A percentile compares a stretch with the other conserved stretches of the same genome.
Conservation (phyloP, 2,329 filamentous ascomycete genomes). For the Trichoderma sp. region DNA sequence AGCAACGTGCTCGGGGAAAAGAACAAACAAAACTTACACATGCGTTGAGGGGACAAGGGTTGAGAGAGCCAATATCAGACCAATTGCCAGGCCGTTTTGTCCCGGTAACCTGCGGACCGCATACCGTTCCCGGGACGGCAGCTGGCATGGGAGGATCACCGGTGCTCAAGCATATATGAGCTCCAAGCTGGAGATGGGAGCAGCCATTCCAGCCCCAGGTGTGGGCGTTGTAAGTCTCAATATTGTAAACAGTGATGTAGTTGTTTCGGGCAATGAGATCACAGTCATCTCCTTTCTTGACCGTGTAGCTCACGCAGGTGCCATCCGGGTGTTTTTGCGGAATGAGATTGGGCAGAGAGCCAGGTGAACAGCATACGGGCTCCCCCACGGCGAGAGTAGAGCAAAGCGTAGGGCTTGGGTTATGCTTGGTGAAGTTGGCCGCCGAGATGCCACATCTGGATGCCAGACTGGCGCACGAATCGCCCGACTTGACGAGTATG, state of each 20-base stretch:
- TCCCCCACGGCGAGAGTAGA: constrained; percentile 35
- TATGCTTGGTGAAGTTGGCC: constrained; percentile 35
- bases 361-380: constrained; percentile 39
- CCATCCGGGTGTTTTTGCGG: constrained; percentile 39
- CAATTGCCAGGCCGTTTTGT: too few species aligned
- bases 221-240: background rate
- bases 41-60: too few species aligned
- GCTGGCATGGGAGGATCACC: too few species aligned
- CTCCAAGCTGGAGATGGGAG: too few species aligned
- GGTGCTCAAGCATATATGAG: too few species aligned
- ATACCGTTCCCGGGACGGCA: too few species aligned
- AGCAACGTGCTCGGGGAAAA: too few species aligned
- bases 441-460: constrained; percentile 34
- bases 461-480: constrained; percentile 35
- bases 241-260: background rate
- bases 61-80: too few species aligned
- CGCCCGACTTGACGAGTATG: constrained; percentile 29
- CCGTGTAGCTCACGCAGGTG: constrained; percentile 35
- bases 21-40: too few species aligned
- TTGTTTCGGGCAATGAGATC: constrained; percentile 32
- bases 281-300: constrained; percentile 37
- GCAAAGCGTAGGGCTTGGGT: constrained; percentile 35
- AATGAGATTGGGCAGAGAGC: constrained; percentile 36
- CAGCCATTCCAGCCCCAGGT: too few species aligned
- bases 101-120: too few species aligned